phyloP scores from a whole-genome alignment of 148 eudicot genomes.

The Chenopodium quinoa region DNA sequence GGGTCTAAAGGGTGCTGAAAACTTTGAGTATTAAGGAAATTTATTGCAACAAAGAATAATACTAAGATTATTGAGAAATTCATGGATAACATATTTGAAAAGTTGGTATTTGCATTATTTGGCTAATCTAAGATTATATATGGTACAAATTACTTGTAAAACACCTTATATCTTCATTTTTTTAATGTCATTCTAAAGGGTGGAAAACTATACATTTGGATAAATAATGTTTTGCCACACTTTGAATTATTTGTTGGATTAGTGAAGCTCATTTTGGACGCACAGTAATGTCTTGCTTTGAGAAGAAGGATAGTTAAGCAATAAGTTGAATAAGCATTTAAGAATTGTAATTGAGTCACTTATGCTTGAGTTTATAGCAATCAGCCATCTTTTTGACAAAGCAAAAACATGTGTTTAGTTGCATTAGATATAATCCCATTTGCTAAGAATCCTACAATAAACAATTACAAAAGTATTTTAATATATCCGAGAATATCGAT shows the following conservation, averaged over 20 bases:
- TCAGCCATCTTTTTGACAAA: slow-evolving; percentile 27
- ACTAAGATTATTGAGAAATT: background rate
- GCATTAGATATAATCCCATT: slow-evolving; percentile 4
- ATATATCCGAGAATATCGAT: too few species aligned
- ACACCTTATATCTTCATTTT: background rate
- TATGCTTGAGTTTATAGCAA: slow-evolving; percentile 17
- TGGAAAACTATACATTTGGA: too few species aligned
- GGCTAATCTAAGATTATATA: background rate
- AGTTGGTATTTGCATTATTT: background rate
- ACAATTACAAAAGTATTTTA: background rate
- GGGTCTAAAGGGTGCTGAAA: slow-evolving; percentile 72
- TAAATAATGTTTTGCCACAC: background rate
- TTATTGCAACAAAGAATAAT: slow-evolving; percentile 10
- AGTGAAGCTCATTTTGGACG: background rate
- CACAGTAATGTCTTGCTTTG: slow-evolving; percentile 14
- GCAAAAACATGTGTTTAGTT: slow-evolving; percentile 9
- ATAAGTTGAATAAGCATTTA: background rate
- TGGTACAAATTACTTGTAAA: background rate
- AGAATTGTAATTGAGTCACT: slow-evolving; percentile 15
- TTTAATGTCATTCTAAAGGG: background rate
- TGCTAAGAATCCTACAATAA: background rate
- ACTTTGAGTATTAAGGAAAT: slow-evolving; percentile 6
- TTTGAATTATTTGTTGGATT: background rate
- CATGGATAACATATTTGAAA: background rate
- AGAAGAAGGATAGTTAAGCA: slow-evolving; percentile 5